Evolutionary conservation across 805 yeast species (phyloP), one percentile per base, ranked within the genome.

Genomic region (Teunomyces kruisii): DNA sequence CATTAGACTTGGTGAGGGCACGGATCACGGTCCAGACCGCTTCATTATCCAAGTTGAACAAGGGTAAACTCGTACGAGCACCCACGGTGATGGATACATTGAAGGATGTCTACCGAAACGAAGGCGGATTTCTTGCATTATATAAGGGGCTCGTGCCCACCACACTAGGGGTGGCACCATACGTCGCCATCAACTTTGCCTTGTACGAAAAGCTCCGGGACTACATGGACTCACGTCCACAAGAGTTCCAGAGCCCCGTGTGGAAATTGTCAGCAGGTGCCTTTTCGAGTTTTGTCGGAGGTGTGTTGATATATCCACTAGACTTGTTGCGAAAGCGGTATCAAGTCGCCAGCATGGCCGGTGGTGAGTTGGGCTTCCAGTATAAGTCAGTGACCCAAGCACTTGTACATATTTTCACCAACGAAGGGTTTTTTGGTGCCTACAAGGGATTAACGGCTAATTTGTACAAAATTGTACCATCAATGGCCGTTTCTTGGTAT

Each of bases 401-500:
- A 0, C 62, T 92, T 27, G 60, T 67, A 3, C 77, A 85, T 4
- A 88, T 92, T 30, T 82, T 85, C 47, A 74, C 67, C 50, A 67
- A 74, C 15, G 98, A 92, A 63, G 97, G 97, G 1, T 69, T 75
- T 40, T 68, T 62, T 36, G 92, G 91, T 1, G 78, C 86, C 31
- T 86, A 84, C 67, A 84, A 80, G 56, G 92, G 92, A 0, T 71
- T 85, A 62, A 75, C 82, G 2, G 94, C 96, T 1, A 89, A 89
- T 59, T 72, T 88, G 61, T 84, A 87, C 73, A 92, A 91, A 61
- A 94, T 92, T 3, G 86, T 89, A 39, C 97, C 98, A 0, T 83
- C 94, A 10, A 92, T 94, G 91, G 98, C 98, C 3, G 89, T 91
- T 13, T 88, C 92, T 48, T 92, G 97, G 96, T 72, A 90, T 54